Conservation (phyloP, 179 eudicot genomes). For the Drosera spatulata region DNA sequence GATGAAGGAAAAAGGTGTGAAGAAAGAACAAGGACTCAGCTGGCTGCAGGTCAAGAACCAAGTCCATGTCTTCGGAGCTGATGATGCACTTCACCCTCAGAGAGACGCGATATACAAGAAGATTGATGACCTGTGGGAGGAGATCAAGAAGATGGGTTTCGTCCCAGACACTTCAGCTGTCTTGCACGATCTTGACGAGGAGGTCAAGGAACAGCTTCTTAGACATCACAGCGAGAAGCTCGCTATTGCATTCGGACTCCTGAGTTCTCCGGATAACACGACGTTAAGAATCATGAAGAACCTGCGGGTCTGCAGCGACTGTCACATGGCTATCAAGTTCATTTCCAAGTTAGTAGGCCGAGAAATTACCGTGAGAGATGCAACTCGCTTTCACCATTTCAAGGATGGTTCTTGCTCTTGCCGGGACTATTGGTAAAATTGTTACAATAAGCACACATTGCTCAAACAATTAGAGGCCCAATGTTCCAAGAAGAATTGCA, state of each 20-base stretch:
- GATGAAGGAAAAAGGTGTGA: slow-evolving; percentile 34
- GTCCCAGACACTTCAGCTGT: slow-evolving; percentile 28
- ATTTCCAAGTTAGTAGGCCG: slow-evolving; percentile 34
- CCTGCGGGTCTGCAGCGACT: slow-evolving; percentile 37
- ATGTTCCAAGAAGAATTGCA: no score
- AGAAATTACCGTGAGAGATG: slow-evolving; percentile 38
- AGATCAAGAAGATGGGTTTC: slow-evolving; percentile 41
- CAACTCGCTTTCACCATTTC: slow-evolving; percentile 40
- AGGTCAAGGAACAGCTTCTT: slow-evolving; percentile 33
- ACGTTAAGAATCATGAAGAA: slow-evolving; percentile 42
- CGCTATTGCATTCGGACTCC: slow-evolving; percentile 10
- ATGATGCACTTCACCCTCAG: slow-evolving; percentile 32
- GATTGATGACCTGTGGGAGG: slow-evolving; percentile 33
- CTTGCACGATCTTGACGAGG: slow-evolving; percentile 40
- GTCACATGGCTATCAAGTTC: slow-evolving; percentile 38
- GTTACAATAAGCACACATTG: no score
- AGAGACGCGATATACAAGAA: slow-evolving; percentile 20
- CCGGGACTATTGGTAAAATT: slow-evolving; percentile 29
- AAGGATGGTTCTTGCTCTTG: slow-evolving; percentile 37
- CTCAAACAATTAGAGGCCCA: no score
- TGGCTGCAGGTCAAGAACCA: slow-evolving; percentile 28
- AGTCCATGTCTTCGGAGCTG: slow-evolving; percentile 35
- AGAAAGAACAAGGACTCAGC: slow-evolving; percentile 42
- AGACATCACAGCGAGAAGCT: slow-evolving; percentile 29
- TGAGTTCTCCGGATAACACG: slow-evolving; percentile 28